Evolutionary conservation across 345 rosid species (phyloP), one percentile per base, ranked within the genome.

Genomic region (Gossypium turneri): DNA sequence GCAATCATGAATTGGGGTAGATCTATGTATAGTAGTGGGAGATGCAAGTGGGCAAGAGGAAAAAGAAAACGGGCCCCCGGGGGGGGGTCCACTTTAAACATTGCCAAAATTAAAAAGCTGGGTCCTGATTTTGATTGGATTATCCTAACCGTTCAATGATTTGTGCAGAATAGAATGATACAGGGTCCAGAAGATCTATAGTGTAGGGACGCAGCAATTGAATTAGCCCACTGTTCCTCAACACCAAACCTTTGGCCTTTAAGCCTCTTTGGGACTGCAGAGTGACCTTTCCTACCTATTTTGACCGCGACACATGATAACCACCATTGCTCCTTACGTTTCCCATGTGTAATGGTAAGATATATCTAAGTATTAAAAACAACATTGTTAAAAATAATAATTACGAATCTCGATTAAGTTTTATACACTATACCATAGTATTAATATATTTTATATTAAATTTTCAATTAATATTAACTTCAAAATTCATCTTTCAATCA

Each of bases 71-170:
- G 1, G 34, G n/a, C n/a, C n/a, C n/a, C n/a, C n/a, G 3, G 4
- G 34, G 38, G 1, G 2, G 24, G 74, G 25, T 12, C 74, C 76
- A 66, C 5, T 47, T 34, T 25, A 17, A 75, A 45, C 45, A 9
- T 44, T 45, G 24, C 19, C 62, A 22, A 2, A 61, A 73, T 76
- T 76, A 19, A 59, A 59, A 60, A 53, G 19, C 15, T 56, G 25
- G 61, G 45, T 43, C 73, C 71, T 25, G 29, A 48, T 58, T 51
- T 57, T 25, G 60, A 72, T 59, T 24, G 73, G 76, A 64, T 65
- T 24, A 75, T 75, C 64, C 51, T 19, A 67, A 65, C 76, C 68
- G 61, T 58, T 56, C 43, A 65, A 38, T 64, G 63, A 73, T 73
- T 52, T 76, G 70, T 24, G 69, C 27, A 17, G 13, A 69, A 24